Evolutionary conservation across 345 rosid species (phyloP).

Genomic region (Pugionium dolabratum): DNA sequence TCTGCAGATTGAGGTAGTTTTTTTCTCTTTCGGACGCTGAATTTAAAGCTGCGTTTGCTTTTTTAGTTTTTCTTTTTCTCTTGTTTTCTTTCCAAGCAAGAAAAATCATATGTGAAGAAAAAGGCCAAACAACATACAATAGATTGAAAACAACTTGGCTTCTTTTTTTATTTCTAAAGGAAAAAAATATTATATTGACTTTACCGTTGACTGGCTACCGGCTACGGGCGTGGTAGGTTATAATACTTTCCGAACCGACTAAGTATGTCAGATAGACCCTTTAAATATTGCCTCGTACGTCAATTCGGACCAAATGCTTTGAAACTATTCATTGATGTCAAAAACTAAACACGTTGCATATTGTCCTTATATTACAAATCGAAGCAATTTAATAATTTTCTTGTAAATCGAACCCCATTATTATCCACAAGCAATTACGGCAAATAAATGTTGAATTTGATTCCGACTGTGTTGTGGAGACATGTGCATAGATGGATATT

Average conservation of each 20-base stretch:
- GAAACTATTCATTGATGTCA: too few relatives aligned
- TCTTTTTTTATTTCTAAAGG: not conserved
- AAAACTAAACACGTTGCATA: too few relatives aligned
- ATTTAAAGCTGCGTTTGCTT: conserved; percentile 34
- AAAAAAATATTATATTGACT: conserved; percentile 33
- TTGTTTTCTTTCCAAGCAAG: conserved; percentile 53
- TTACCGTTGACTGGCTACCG: conserved; percentile 38
- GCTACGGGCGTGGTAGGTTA: conserved; percentile 36
- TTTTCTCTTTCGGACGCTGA: not conserved
- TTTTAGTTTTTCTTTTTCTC: conserved; percentile 16
- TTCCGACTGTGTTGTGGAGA: not conserved
- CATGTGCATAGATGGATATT: not conserved
- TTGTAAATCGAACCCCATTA: not conserved
- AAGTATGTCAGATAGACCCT: not conserved
- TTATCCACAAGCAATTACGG: not conserved
- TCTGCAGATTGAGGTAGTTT: conserved; percentile 5
- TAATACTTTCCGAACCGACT: conserved; percentile 28
- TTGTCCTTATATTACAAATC: not conserved
- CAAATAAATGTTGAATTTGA: not conserved
- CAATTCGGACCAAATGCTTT: too few relatives aligned
- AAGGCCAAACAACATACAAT: conserved; percentile 4
- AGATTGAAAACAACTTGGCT: conserved; percentile 32
- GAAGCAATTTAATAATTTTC: not conserved
- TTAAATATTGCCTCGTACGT: not conserved
- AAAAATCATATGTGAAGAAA: conserved; percentile 37